phyloP scores from a whole-genome alignment of 352 stramenopile genomes.

The Globisporangium spiculum region DNA sequence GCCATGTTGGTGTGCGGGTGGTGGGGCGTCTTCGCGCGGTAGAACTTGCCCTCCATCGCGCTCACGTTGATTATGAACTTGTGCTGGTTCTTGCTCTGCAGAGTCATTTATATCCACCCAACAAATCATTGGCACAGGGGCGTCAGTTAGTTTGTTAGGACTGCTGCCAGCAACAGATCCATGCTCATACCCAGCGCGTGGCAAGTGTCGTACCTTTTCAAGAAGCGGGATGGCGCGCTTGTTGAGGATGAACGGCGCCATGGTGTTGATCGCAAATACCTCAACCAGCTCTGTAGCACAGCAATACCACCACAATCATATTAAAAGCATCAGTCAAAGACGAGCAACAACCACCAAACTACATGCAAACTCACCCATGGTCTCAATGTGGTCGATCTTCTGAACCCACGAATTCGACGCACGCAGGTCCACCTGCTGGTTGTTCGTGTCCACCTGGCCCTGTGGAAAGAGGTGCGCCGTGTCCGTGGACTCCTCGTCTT shows the following conservation, averaged over 20 bases:
- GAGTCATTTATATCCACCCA: background rate
- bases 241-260: slow-evolving; percentile 95
- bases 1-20: slow-evolving; percentile 97
- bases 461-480: slow-evolving; percentile 52
- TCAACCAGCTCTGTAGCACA: slow-evolving; percentile 61
- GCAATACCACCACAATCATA: slow-evolving; percentile 5
- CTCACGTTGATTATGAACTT: slow-evolving; percentile 94
- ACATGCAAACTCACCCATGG: slow-evolving; percentile 41
- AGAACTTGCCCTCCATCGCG: slow-evolving; percentile 97
- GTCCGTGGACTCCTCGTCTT: slow-evolving; percentile 76
- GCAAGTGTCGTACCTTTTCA: slow-evolving; percentile 37
- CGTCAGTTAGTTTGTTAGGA: background rate
- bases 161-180: background rate
- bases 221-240: slow-evolving; percentile 67
- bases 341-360: background rate
- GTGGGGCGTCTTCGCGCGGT: slow-evolving; percentile 92
- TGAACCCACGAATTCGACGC: slow-evolving; percentile 91
- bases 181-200: background rate
- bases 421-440: slow-evolving; percentile 92
- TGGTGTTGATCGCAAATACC: slow-evolving; percentile 91
- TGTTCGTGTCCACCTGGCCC: slow-evolving; percentile 89
- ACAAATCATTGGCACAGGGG: background rate
- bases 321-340: background rate
- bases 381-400: slow-evolving; percentile 75
- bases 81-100: slow-evolving; percentile 40